Evolutionary conservation across 208 protist species (phyloP).

Genomic region (Trypanosoma boissoni): DNA sequence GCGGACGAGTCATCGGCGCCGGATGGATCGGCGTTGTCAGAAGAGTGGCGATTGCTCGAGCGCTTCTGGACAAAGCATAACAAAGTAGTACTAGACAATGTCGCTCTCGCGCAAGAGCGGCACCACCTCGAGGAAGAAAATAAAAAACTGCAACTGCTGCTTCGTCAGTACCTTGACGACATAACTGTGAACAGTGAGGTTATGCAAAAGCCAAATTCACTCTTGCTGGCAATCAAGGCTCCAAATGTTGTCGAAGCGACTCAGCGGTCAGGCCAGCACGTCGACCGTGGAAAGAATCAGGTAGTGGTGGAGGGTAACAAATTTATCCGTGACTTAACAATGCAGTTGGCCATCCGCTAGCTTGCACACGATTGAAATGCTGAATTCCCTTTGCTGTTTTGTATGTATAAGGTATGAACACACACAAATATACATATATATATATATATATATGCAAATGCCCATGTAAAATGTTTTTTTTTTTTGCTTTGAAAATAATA

Average conservation of each 20-base stretch:
- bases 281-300: constrained; percentile 39
- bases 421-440: no score
- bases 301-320: constrained; percentile 81
- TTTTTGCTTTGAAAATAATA: no score
- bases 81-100: constrained; percentile 95
- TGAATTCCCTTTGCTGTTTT: not conserved
- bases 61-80: constrained; percentile 95
- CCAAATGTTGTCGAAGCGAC: constrained; percentile 73
- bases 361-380: not conserved
- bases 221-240: constrained; percentile 43
- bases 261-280: constrained; percentile 7
- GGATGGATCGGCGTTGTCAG: constrained; percentile 35
- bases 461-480: no score
- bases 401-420: not conserved
- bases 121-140: constrained; percentile 91
- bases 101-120: constrained; percentile 90
- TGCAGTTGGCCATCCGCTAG: constrained; percentile 43
- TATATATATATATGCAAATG: no score
- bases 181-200: constrained; percentile 93
- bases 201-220: constrained; percentile 58
- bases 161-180: constrained; percentile 96
- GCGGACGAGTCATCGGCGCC: constrained; percentile 23
- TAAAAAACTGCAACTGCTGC: constrained; percentile 74
- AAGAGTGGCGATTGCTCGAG: constrained; percentile 91
- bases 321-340: constrained; percentile 57